A percentile compares a stretch with the other conserved stretches of the same genome.
These are phyloP conservation scores for Nicotiana knightiana DNA, from an alignment of 257 asterid genomes.

Conservation along the genomic window DNA sequence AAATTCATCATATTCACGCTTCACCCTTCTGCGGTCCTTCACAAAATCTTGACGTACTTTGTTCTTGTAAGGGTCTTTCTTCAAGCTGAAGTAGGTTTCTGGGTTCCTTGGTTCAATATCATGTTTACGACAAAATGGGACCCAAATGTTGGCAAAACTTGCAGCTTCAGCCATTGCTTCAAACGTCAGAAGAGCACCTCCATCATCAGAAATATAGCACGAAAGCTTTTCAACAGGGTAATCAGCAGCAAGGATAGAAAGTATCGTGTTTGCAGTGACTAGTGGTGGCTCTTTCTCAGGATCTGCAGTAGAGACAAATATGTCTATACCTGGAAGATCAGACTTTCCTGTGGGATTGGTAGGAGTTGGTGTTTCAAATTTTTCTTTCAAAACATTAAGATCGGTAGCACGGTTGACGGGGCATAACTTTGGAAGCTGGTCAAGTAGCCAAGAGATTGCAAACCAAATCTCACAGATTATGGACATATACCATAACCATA, in stretches of 20 bases:
- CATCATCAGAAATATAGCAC: constrained; percentile 88
- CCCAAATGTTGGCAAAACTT: constrained; percentile 89
- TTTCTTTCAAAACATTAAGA: constrained; percentile 66
- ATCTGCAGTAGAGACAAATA: constrained; percentile 90
- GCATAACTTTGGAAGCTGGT: constrained; percentile 78
- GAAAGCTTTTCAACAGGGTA: constrained; percentile 86
- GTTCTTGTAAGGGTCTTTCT: constrained; percentile 74
- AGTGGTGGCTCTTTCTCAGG: constrained; percentile 94
- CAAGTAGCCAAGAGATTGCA: constrained; percentile 91
- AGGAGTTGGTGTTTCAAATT: constrained; percentile 62
- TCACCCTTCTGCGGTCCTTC: constrained; percentile 78
- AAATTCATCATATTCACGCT: constrained; percentile 88
- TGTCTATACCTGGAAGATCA: constrained; percentile 81
- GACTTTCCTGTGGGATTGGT: constrained; percentile 76
- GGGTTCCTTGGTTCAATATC: constrained; percentile 81
- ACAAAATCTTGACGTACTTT: constrained; percentile 77
- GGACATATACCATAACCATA: constrained; percentile 90
- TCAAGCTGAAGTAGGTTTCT: constrained; percentile 72
- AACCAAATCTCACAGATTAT: constrained; percentile 80
- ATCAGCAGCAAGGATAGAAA: constrained; percentile 76
- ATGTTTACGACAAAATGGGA: constrained; percentile 82
- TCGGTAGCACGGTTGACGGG: constrained; percentile 83
- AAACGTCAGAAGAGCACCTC: constrained; percentile 83
- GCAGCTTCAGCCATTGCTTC: constrained; percentile 99
- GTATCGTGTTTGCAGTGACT: constrained; percentile 80